Evolutionary conservation across 768 basidiomycete genomes (phyloP).

Genomic region (Boletales sp.): DNA sequence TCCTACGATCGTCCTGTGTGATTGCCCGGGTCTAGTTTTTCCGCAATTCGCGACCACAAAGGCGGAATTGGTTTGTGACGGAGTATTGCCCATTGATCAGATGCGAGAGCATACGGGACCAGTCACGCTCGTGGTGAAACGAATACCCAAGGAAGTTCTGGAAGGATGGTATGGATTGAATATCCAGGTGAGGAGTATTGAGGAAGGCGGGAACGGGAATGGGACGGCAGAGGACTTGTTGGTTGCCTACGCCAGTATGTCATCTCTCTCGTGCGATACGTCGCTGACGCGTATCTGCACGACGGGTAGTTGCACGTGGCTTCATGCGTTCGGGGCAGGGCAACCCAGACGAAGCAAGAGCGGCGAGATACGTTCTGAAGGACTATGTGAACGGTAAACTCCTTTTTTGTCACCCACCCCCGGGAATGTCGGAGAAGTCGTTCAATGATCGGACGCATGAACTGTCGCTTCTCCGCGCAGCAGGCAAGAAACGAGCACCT

Average conservation of each 20-base stretch:
- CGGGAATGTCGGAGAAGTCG: conserved; percentile 53
- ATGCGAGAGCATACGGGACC: conserved; percentile 92
- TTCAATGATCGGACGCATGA: conserved; percentile 77
- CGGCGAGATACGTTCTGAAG: conserved; percentile 89
- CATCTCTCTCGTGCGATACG: background rate
- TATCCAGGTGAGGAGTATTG: conserved; percentile 58
- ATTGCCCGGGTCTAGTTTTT: conserved; percentile 97
- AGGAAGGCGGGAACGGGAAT: conserved; percentile 83
- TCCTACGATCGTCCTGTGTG: conserved; percentile 80
- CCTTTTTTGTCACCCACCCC: conserved; percentile 88
- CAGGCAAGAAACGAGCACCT: conserved; percentile 87
- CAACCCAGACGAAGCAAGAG: conserved; percentile 94
- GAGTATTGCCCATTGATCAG: conserved; percentile 96
- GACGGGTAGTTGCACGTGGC: conserved; percentile 76
- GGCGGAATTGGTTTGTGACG: conserved; percentile 94
- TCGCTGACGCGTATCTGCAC: conserved; percentile 14
- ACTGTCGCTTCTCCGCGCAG: conserved; percentile 52
- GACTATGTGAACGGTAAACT: conserved; percentile 96
- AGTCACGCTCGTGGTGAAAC: conserved; percentile 65
- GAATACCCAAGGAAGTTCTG: conserved; percentile 80
- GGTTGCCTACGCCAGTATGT: conserved; percentile 89
- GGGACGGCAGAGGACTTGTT: conserved; percentile 78
- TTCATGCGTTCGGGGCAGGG: conserved; percentile 93
- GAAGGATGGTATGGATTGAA: conserved; percentile 86
- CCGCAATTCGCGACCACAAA: conserved; percentile 98